Base-by-base conservation (phyloP, 257 asterid species). In the Solanum chmielewskii region DNA sequence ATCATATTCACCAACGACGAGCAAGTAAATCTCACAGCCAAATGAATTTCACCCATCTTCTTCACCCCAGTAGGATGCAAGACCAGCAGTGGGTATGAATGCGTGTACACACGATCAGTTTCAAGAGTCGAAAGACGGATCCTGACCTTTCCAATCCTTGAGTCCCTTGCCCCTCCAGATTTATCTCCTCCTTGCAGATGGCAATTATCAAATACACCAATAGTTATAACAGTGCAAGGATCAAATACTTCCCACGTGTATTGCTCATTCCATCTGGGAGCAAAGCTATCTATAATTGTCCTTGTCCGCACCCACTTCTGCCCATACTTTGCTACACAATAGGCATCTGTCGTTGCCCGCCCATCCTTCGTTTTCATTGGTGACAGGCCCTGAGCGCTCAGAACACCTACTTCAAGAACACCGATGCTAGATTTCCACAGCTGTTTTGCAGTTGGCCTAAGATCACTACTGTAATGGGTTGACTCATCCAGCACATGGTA, bases 171-270 rank as follows among this genome's bases (percentile, higher is more conserved):
- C 80, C 93, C 93, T 66, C 90, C 92, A 10, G 91, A 27, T 80
- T 91, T 91, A 49, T 90, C 93, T 42, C 90, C 92, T 18, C 92
- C 94, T 31, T 89, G 92, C 47, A 92, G 91, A 90, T 92, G 92
- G 64, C 92, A 88, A 62, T 90, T 92, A 83, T 92, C 94, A 71
- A 92, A 92, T 6, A 92, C 94, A 23, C 94, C 94, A 83, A 92
- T 90, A 14, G 94, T 92, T 77, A 92, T 85, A 59, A 92, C 94
- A 23, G 94, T 92, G 88, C 92, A 92, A 64, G 92, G 94, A 86
- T 92, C 94, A 64, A 77, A 92, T 21, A 92, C 94, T 49, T 92
- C 94, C 94, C 94, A 92, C 16, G 94, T 92, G 89, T 92, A 92
- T 60, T 92, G 94, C 37, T 92, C 94, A 42, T 92, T 92, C 94